phyloP scores from a whole-genome alignment of 108 stramenopile species.

The Skeletonema marinoi region DNA sequence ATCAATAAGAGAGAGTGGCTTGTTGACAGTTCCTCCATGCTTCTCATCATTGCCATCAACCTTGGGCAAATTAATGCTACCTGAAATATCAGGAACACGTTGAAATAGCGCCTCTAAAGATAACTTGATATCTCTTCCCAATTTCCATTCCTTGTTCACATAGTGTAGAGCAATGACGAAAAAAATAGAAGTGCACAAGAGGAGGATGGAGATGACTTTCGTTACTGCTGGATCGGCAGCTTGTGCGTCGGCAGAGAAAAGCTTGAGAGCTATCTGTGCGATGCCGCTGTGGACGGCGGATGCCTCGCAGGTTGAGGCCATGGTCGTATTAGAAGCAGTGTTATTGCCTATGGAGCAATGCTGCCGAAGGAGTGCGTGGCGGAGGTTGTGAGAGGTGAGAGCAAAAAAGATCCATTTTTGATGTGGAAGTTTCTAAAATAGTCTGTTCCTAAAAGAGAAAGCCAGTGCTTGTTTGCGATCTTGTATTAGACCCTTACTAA shows the following conservation, averaged over 20 bases:
- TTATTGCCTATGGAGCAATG: neutral
- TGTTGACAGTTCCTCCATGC: neutral
- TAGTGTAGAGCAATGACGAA: slow-evolving; percentile 21
- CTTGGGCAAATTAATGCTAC: neutral
- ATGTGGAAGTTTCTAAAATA: too few relatives aligned
- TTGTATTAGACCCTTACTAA: too few relatives aligned
- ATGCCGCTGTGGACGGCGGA: slow-evolving; percentile 15
- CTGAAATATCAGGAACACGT: slow-evolving; percentile 34
- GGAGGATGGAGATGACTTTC: slow-evolving; percentile 30
- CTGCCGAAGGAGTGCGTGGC: neutral
- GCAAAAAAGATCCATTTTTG: too few relatives aligned
- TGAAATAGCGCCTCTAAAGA: slow-evolving; percentile 35
- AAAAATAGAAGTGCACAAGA: slow-evolving; percentile 4
- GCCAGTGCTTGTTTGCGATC: too few relatives aligned
- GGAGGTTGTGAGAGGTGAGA: too few relatives aligned
- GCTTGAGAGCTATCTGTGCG: slow-evolving; percentile 14
- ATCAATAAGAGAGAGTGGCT: slow-evolving; percentile 43
- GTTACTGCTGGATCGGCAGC: neutral
- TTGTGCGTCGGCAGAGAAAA: slow-evolving; percentile 5
- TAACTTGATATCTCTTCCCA: slow-evolving; percentile 44
- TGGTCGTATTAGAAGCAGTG: neutral
- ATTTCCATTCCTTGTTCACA: slow-evolving; percentile 38
- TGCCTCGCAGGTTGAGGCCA: slow-evolving; percentile 1
- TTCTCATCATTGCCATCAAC: neutral
- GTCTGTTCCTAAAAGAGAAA: neutral